phyloP scores from a whole-genome alignment of 2,329 filamentous ascomycete genomes.

The Scleromitrula shiraiana region DNA sequence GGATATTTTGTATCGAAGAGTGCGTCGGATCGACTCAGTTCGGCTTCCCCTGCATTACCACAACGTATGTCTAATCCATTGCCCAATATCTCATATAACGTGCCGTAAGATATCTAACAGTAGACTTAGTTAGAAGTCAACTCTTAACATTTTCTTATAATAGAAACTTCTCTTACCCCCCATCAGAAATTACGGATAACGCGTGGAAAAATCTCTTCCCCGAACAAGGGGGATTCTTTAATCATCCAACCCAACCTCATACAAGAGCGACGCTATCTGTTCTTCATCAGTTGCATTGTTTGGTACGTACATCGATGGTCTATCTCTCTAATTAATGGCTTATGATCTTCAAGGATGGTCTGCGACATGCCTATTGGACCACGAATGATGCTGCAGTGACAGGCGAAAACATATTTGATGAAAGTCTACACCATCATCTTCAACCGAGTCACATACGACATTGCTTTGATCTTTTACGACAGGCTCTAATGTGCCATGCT shows the following conservation, averaged over 20 bases:
- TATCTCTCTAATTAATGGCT: not conserved
- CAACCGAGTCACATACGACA: slow-evolving; percentile 4
- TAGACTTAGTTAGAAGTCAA: not conserved
- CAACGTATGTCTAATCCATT: not conserved
- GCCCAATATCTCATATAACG: no score
- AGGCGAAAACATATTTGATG: not conserved
- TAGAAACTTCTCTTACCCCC: not conserved
- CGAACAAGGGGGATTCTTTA: not conserved
- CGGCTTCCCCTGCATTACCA: not conserved
- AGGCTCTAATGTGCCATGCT: slow-evolving; percentile 13
- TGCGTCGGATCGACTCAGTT: no score
- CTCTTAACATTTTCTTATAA: not conserved
- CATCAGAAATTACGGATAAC: not conserved
- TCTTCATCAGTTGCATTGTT: slow-evolving; percentile 2
- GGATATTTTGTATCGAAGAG: no score
- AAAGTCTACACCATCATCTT: not conserved
- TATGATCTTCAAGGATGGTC: not conserved
- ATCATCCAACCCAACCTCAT: not conserved
- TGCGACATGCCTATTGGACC: not conserved
- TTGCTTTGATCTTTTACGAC: slow-evolving; percentile 15
- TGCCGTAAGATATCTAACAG: not conserved
- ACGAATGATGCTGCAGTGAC: not conserved
- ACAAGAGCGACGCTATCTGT: not conserved
- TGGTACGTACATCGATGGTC: not conserved
- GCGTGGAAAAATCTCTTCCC: slow-evolving; percentile 1